These are phyloP conservation scores for Cyberlindnera subsufficiens DNA, from an alignment of 805 yeast genomes.

Conservation along the genomic window DNA sequence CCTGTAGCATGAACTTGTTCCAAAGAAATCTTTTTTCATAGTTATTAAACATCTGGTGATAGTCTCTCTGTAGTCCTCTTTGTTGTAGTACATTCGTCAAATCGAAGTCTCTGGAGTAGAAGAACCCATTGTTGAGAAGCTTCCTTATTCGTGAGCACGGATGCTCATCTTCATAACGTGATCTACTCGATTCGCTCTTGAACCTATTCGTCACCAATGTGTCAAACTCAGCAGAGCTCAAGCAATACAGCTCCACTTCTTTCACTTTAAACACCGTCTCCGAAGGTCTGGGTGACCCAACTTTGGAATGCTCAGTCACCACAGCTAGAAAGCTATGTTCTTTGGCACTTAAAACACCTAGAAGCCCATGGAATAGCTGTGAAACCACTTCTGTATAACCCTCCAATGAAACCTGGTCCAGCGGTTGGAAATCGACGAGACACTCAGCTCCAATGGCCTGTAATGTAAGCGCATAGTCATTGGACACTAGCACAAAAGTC, in stretches of 20 bases:
- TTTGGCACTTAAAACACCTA: constrained; percentile 56
- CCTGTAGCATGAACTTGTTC: constrained; percentile 82
- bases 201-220: constrained; percentile 18
- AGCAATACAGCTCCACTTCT: constrained; percentile 61
- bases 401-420: constrained; percentile 30
- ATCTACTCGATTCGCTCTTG: constrained; percentile 19
- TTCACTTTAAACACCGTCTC: constrained; percentile 49
- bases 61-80: constrained; percentile 44
- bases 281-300: constrained; percentile 53
- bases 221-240: constrained; percentile 54
- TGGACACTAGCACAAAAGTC: constrained; percentile 59
- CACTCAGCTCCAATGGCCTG: constrained; percentile 31
- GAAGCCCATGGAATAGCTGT: constrained; percentile 43
- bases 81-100: constrained; percentile 75
- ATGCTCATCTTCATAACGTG: constrained; percentile 44
- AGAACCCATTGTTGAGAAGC: constrained; percentile 77
- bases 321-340: constrained; percentile 52
- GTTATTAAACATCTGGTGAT: constrained; percentile 34
- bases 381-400: constrained; percentile 35
- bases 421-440: constrained; percentile 50
- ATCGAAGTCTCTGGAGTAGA: constrained; percentile 86
- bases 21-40: constrained; percentile 82
- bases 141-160: constrained; percentile 78
- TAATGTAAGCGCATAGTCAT: constrained; percentile 53
- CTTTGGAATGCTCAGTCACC: constrained; percentile 46